Conservation (phyloP, 2,329 filamentous ascomycete species). For the Chrysosporium keratinophilum region DNA sequence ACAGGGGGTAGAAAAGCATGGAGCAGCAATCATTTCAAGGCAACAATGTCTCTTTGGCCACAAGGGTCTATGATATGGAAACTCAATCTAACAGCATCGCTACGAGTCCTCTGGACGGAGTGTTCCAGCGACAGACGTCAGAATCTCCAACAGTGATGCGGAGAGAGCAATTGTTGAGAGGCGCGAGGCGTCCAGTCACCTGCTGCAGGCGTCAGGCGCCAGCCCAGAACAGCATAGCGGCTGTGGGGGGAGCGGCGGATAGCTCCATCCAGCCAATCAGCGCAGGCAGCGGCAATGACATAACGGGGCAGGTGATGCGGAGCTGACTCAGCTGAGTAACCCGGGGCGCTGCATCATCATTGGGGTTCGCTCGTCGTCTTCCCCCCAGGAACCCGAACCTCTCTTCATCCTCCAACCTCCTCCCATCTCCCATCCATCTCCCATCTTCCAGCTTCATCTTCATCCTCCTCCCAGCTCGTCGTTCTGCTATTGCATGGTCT, state of each 20-base stretch:
- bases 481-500: slow-evolving; percentile 17
- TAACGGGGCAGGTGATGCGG: slow-evolving; percentile 9
- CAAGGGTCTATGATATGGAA: no score
- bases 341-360: slow-evolving; percentile 8
- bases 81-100: not conserved
- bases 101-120: no score
- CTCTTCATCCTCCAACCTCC: slow-evolving; percentile 12
- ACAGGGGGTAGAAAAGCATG: no score
- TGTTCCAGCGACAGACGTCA: not conserved
- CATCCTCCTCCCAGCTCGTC: slow-evolving; percentile 14
- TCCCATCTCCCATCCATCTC: slow-evolving; percentile 13
- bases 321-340: slow-evolving; percentile 8
- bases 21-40: no score
- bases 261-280: slow-evolving; percentile 3
- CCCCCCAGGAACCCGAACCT: slow-evolving; percentile 16
- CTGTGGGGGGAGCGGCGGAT: not conserved
- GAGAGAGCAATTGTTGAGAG: not conserved
- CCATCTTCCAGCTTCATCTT: slow-evolving; percentile 16
- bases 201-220: not conserved
- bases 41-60: no score
- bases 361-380: slow-evolving; percentile 6
- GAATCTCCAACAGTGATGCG: not conserved
- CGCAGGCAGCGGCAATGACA: not conserved
- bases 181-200: slow-evolving; percentile 4
- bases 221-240: not conserved